Evolutionary conservation across 2,329 filamentous ascomycete species (phyloP).

Genomic region (Pseudopithomyces maydicus): DNA sequence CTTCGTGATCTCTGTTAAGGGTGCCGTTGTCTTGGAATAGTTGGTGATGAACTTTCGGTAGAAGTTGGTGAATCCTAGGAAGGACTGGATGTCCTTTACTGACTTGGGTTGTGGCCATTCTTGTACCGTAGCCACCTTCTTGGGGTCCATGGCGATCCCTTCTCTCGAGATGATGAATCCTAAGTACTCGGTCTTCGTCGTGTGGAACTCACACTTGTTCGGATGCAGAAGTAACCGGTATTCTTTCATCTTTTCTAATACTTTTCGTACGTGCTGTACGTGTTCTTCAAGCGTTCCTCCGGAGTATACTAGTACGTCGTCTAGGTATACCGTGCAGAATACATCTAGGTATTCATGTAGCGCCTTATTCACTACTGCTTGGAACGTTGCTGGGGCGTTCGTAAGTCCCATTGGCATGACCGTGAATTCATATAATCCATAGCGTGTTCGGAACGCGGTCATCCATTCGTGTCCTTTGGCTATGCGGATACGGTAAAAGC

Average conservation of each 20-base stretch:
- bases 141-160: background rate
- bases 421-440: background rate
- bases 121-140: background rate
- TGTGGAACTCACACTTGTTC: background rate
- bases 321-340: background rate
- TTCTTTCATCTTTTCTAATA: background rate
- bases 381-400: background rate
- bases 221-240: background rate
- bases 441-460: background rate
- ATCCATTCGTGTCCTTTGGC: background rate
- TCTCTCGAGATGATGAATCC: background rate
- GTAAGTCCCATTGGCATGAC: background rate
- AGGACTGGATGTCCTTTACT: background rate
- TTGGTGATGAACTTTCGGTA: background rate
- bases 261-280: background rate
- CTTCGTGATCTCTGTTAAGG: conserved; percentile 1
- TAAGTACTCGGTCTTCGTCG: background rate
- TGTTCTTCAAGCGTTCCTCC: background rate
- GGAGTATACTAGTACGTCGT: background rate
- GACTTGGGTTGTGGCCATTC: background rate
- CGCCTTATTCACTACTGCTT: background rate
- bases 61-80: background rate
- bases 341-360: background rate
- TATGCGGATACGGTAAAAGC: too few species aligned
- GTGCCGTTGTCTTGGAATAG: background rate